These are phyloP conservation scores for Panicum hallii DNA, from an alignment of 202 grass and related monocot species.

Conservation along the genomic window DNA sequence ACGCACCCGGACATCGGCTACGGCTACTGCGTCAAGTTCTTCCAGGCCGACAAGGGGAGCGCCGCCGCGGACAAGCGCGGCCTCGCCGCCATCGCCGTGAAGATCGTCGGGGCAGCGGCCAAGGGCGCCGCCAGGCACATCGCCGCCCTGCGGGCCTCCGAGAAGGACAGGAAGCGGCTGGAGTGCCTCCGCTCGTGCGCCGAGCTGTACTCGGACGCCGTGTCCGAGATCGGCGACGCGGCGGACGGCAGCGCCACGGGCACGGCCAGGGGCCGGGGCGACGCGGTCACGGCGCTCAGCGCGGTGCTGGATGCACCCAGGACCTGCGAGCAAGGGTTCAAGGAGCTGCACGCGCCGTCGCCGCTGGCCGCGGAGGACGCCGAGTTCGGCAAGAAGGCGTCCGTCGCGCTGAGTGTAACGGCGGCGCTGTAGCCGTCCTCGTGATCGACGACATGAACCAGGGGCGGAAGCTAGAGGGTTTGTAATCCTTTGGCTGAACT, in stretches of 20 bases:
- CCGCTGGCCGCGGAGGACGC: conserved; percentile 28
- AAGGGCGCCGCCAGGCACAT: conserved; percentile 1
- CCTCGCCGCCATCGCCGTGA: conserved; percentile 44
- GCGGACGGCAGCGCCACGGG: neutral
- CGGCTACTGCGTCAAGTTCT: conserved; percentile 39
- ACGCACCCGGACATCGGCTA: neutral
- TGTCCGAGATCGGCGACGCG: neutral
- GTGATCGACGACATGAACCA: no score
- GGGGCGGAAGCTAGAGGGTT: neutral
- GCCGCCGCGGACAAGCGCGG: conserved; percentile 5
- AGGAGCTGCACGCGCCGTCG: neutral
- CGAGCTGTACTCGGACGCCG: conserved; percentile 28
- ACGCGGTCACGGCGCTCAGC: conserved; percentile 35
- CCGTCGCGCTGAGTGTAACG: conserved; percentile 36
- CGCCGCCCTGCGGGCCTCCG: conserved; percentile 28
- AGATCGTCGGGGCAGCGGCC: neutral
- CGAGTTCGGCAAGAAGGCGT: conserved; percentile 39
- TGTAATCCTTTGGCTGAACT: neutral
- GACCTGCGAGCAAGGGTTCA: conserved; percentile 49
- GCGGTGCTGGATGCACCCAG: neutral
- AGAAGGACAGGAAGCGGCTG: conserved; percentile 8
- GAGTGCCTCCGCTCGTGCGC: conserved; percentile 7
- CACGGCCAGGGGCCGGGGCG: neutral
- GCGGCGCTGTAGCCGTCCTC: neutral
- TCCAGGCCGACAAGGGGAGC: conserved; percentile 22